Evolutionary conservation across 2,329 filamentous ascomycete genomes (phyloP), one percentile per base, ranked within the genome.

Genomic region (Beauveria asiatica): DNA sequence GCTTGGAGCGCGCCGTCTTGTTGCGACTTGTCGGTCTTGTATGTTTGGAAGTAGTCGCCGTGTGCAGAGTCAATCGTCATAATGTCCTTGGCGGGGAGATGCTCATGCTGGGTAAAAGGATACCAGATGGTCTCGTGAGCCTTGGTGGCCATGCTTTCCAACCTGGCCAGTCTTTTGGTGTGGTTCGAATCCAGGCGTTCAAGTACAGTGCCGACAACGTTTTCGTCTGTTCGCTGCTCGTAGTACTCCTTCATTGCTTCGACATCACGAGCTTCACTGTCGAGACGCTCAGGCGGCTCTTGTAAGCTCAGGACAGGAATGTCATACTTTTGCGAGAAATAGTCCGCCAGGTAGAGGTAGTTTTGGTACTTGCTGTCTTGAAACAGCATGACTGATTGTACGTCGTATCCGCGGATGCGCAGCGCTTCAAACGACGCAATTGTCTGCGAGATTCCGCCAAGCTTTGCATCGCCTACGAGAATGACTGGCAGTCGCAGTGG

Each of bases 391-490:
- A 94, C 79, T 0, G 82, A 80, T 61, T 87, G 83, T 9, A 95
- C 78, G 64, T 93, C 87, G 66, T 93, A 92, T 1, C 90, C 90
- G 19, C 91, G 81, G n/a, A 93, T 74, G 52, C 82, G 79, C 1
- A 95, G 77, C 1, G 88, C 91, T 72, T 95, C 90, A 65, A 85
- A 92, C 0, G 91, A 89, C 0, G 88, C 87, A 48, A 95, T 89
- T 0, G 90, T 90, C 6, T 87, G 82, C 0, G 87, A 89, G 60
- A 95, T 94, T 0, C 91, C 91, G 0, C 90, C 91, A 0, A 94
- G 80, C 23, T 84, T 83, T 30, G 85, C 80, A 69, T 95, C 90
- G 7, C 87, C 90, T 0, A 95, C 80, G 0, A 95, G 80, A 16
- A 94, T 73, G 1, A 88, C 82, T 0, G 91, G 90, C 1, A 89